These are phyloP conservation scores for Pochonia chlamydosporia DNA, from an alignment of 2,329 filamentous ascomycete genomes.

Conservation along the genomic window DNA sequence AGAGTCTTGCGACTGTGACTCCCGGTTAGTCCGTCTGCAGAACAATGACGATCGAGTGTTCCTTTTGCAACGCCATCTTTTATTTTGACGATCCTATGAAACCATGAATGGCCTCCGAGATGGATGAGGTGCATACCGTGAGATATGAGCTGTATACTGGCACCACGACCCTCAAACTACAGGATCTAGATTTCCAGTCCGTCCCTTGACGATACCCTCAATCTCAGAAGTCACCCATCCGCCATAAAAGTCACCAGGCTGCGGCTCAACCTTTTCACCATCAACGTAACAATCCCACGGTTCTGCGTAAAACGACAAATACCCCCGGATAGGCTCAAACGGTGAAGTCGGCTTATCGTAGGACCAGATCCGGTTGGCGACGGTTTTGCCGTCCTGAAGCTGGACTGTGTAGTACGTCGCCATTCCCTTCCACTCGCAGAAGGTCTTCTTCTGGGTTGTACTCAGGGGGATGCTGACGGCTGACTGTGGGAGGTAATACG, in stretches of 20 bases:
- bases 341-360: conserved; percentile 48
- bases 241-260: conserved; percentile 59
- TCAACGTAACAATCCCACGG: conserved; percentile 60
- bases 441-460: conserved; percentile 37
- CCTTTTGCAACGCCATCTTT: too few relatives aligned
- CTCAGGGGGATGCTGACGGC: conserved; percentile 41
- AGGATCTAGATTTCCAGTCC: conserved; percentile 33
- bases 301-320: conserved; percentile 54
- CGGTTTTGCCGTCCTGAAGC: conserved; percentile 31
- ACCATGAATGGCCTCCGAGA: too few relatives aligned
- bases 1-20: too few relatives aligned
- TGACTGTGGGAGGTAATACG: conserved; percentile 54
- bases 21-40: too few relatives aligned
- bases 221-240: conserved; percentile 59
- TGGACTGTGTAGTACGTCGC: conserved; percentile 52
- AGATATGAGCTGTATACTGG: neutral
- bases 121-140: too few relatives aligned
- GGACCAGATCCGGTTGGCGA: conserved; percentile 51
- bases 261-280: conserved; percentile 51
- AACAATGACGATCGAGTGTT: too few relatives aligned
- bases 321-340: conserved; percentile 48
- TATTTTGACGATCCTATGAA: too few relatives aligned
- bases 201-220: conserved; percentile 43
- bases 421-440: conserved; percentile 56
- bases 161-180: conserved; percentile 16